These are phyloP conservation scores for Ophiosphaerella narmari DNA, from an alignment of 2,329 filamentous ascomycete species.

Conservation along the genomic window DNA sequence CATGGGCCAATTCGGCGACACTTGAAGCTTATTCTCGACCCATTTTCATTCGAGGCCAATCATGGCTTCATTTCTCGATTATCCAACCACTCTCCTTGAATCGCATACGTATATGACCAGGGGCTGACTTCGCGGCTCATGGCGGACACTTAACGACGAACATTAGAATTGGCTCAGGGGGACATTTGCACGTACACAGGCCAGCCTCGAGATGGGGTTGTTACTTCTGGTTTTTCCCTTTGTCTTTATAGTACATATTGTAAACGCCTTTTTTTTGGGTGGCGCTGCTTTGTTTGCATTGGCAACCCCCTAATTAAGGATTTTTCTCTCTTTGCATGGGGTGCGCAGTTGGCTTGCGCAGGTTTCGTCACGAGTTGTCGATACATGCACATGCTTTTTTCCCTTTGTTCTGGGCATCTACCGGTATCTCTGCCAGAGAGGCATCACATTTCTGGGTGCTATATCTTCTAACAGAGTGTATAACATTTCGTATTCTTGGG, in stretches of 20 bases:
- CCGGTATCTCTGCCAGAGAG: constrained; percentile 12
- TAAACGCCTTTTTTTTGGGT: constrained; percentile 38
- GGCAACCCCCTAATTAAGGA: constrained; percentile 42
- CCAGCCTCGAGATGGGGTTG: constrained; percentile 27
- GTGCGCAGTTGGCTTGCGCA: constrained; percentile 33
- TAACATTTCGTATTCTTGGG: constrained; percentile 31
- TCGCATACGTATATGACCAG: constrained; percentile 34
- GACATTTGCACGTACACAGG: constrained; percentile 44
- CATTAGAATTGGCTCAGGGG: constrained; percentile 40
- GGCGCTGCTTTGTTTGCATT: constrained; percentile 34
- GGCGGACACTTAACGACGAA: constrained; percentile 45
- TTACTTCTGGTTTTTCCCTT: constrained; percentile 35
- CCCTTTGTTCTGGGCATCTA: constrained; percentile 17
- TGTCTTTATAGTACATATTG: constrained; percentile 45
- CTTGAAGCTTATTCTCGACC: constrained; percentile 37
- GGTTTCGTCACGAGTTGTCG: constrained; percentile 36
- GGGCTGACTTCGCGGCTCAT: constrained; percentile 17
- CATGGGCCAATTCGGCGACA: constrained; percentile 39
- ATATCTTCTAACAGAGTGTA: constrained; percentile 31
- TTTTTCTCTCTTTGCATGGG: constrained; percentile 37
- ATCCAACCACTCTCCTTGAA: constrained; percentile 31
- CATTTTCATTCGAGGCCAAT: constrained; percentile 27
- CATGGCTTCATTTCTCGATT: constrained; percentile 26
- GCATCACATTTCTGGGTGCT: constrained; percentile 21
- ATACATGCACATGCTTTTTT: constrained; percentile 44